phyloP scores from a whole-genome alignment of 768 basidiomycete species.

The Calvatia gigantea region DNA sequence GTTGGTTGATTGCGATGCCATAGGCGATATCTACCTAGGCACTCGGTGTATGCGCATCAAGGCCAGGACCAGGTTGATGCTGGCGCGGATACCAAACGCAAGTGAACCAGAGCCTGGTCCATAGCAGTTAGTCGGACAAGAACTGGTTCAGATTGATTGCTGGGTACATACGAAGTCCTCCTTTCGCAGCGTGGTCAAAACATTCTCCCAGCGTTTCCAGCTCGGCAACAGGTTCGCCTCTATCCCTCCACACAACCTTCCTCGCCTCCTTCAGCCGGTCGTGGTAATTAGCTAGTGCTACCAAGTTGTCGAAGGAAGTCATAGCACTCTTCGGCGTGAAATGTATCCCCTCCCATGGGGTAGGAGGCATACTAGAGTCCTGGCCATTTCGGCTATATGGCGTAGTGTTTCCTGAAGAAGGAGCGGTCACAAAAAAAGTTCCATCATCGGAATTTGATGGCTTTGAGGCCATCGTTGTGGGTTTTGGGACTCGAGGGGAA shows the following conservation, averaged over 20 bases:
- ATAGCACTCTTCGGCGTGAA: slow-evolving; percentile 57
- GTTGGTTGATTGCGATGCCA: not conserved
- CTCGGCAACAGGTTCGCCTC: slow-evolving; percentile 72
- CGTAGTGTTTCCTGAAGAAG: not conserved
- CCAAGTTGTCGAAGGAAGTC: slow-evolving; percentile 80
- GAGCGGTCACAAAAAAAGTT: not conserved
- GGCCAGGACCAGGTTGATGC: slow-evolving; percentile 76
- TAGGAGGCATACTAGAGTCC: slow-evolving; percentile 14
- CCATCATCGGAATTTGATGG: not conserved
- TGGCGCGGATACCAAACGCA: slow-evolving; percentile 79
- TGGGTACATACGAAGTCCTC: slow-evolving; percentile 62
- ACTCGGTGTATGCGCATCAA: slow-evolving; percentile 68
- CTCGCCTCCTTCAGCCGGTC: slow-evolving; percentile 69
- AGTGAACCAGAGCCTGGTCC: slow-evolving; percentile 72
- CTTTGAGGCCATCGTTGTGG: not conserved
- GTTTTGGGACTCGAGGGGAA: too few relatives aligned
- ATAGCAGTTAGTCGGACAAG: not conserved
- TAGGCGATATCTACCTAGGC: slow-evolving; percentile 47
- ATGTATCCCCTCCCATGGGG: slow-evolving; percentile 30
- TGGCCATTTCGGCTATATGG: not conserved
- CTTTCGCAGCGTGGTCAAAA: slow-evolving; percentile 64
- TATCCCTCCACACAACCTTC: slow-evolving; percentile 79
- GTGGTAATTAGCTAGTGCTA: slow-evolving; percentile 81
- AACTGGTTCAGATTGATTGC: not conserved
- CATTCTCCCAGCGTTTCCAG: slow-evolving; percentile 62